Evolutionary conservation across 164 flowering plant genomes (phyloP).

Genomic region (Houttuynia cordata): DNA sequence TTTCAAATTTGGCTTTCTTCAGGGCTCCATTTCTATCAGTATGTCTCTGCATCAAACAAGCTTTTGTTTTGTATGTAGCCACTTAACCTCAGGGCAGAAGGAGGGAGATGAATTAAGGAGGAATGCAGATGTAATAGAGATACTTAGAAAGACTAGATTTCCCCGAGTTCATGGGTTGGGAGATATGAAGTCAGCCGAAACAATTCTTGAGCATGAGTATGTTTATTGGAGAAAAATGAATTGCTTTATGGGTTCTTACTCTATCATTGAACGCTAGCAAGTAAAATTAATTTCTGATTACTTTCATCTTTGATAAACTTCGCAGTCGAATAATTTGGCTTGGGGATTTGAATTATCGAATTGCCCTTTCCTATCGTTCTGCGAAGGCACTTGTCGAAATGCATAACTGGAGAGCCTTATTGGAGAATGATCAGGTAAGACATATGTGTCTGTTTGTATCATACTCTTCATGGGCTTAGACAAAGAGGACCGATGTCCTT

Average conservation of each 20-base stretch:
- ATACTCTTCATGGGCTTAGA: background rate
- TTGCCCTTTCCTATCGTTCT: slow-evolving; percentile 77
- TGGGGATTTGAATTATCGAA: slow-evolving; percentile 90
- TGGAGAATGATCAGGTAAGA: slow-evolving; percentile 90
- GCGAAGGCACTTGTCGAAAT: slow-evolving; percentile 96
- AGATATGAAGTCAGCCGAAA: slow-evolving; percentile 71
- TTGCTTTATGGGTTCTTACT: too few species aligned
- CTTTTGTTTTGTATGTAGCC: slow-evolving; percentile 96
- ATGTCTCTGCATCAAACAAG: slow-evolving; percentile 96
- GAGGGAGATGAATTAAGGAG: slow-evolving; percentile 96
- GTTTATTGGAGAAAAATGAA: slow-evolving; percentile 6
- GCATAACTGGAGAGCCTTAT: slow-evolving; percentile 84
- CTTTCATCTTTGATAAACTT: slow-evolving; percentile 1
- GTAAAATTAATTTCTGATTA: too few species aligned
- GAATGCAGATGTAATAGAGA: slow-evolving; percentile 96
- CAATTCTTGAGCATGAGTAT: slow-evolving; percentile 93
- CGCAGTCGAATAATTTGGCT: slow-evolving; percentile 93
- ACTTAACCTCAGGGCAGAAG: slow-evolving; percentile 94
- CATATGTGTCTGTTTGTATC: background rate
- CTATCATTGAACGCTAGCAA: background rate
- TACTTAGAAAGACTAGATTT: slow-evolving; percentile 90
- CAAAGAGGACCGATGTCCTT: background rate
- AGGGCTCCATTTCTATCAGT: slow-evolving; percentile 98
- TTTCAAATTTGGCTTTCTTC: slow-evolving; percentile 16
- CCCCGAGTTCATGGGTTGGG: slow-evolving; percentile 73